Conservation (phyloP, 164 flowering plant genomes). For the Magnolia officinalis region DNA sequence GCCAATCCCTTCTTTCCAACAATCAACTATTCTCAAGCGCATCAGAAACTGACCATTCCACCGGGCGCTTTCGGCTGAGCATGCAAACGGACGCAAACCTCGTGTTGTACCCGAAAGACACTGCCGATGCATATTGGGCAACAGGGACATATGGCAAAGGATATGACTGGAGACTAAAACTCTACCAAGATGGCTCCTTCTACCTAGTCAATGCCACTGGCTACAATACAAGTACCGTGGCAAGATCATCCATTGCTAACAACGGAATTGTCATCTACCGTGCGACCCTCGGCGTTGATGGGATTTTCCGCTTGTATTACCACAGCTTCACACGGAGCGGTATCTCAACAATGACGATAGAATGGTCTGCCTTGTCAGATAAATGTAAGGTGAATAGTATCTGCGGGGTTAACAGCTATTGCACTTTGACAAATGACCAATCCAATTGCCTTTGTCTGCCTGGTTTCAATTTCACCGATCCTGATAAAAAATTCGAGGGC, state of each 20-base stretch:
- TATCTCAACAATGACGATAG: not conserved
- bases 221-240: not conserved
- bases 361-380: too few species aligned
- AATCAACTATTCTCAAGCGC: slow-evolving; percentile 9
- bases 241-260: slow-evolving; percentile 1
- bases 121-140: slow-evolving; percentile 14
- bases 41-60: slow-evolving; percentile 10
- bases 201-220: slow-evolving; percentile 9
- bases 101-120: slow-evolving; percentile 11
- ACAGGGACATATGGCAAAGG: not conserved
- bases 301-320: slow-evolving; percentile 3
- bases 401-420: slow-evolving; percentile 26
- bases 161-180: slow-evolving; percentile 7
- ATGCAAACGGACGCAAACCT: slow-evolving; percentile 32
- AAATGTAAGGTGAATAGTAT: slow-evolving; percentile 12
- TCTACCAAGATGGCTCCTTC: slow-evolving; percentile 6
- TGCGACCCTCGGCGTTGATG: slow-evolving; percentile 15
- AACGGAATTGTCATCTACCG: slow-evolving; percentile 3
- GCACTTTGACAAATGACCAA: not conserved
- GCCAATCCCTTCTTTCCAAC: slow-evolving; percentile 5
- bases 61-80: slow-evolving; percentile 15
- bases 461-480: slow-evolving; percentile 2
- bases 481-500: not conserved
- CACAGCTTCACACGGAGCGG: not conserved
- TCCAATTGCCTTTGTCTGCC: slow-evolving; percentile 12